phyloP scores from a whole-genome alignment of 2,329 filamentous ascomycete species.

The Ustulina deusta region DNA sequence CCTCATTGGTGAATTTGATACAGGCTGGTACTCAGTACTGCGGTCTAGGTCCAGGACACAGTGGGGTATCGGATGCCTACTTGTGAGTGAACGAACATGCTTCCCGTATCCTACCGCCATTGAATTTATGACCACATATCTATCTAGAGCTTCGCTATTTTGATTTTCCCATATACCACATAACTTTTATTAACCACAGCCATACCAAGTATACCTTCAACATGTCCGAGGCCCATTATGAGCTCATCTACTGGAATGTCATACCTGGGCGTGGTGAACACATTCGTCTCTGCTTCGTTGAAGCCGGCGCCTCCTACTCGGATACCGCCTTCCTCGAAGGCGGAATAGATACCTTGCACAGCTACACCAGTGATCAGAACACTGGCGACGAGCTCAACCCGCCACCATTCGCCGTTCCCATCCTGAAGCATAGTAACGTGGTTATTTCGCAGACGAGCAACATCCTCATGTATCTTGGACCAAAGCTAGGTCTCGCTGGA shows the following conservation, averaged over 20 bases:
- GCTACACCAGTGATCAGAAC: conserved; percentile 57
- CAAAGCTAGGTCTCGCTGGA: conserved; percentile 65
- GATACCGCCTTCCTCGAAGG: conserved; percentile 62
- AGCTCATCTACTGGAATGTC: conserved; percentile 75
- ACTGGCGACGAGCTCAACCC: conserved; percentile 67
- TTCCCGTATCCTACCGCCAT: neutral
- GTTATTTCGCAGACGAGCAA: conserved; percentile 75
- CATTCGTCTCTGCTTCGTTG: conserved; percentile 77
- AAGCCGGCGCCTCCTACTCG: conserved; percentile 70
- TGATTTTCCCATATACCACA: neutral
- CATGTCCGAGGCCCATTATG: conserved; percentile 57
- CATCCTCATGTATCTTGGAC: conserved; percentile 76
- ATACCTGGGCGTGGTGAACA: conserved; percentile 80
- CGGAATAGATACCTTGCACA: conserved; percentile 8
- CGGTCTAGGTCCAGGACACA: too few species aligned
- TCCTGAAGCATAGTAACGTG: conserved; percentile 71
- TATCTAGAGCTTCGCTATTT: neutral
- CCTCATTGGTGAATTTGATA: too few species aligned
- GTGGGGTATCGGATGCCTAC: too few species aligned
- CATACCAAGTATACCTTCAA: neutral
- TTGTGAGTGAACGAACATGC: neutral
- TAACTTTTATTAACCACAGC: neutral
- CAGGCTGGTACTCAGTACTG: too few species aligned
- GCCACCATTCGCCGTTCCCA: conserved; percentile 73
- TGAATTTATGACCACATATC: neutral